Base-by-base conservation (phyloP, 2,329 filamentous ascomycete genomes). In the Pseudogymnoascus sp. region DNA sequence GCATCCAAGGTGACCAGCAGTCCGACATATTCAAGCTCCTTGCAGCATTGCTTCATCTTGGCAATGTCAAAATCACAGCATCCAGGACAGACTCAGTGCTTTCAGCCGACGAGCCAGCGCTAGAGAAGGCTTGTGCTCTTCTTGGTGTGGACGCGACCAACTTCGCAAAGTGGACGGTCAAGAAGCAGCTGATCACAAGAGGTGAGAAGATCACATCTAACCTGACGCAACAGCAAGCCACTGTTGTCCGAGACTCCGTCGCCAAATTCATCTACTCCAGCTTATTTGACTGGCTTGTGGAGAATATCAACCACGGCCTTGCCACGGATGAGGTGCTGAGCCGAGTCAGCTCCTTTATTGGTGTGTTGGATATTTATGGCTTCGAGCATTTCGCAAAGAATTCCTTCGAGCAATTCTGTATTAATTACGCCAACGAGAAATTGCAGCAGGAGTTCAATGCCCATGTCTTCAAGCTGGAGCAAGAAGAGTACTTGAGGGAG, bases 321-420 rank as follows among this genome's bases (percentile, higher is more conserved):
- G 94, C 94, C 11, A 92, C 92, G 1, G 89, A 96, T 49, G 88
- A 93, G 66, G 91, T 97, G 38, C 76, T 97, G 60, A 86, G 82
- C 69, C 85, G 90, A 41, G 91, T 96, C 62, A 84, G 81, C 62
- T 93, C 91, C 1, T 99, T 99, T 76, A 99, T 99, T 70, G 94
- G 94, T 75, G 94, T 99, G 58, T 84, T 99, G 67, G 94, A 99
- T 90, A 99, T 99, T 69, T 97, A 97, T 76, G 93, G 93, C 66
- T 99, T 99, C 72, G 94, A 99, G 76, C 94, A 97, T 77, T 99
- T 99, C 72, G 93, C 94, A 66, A 97, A 97, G 81, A 99, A 99
- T 79, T 99, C 94, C 0, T 99, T 99, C 71, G 94, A 99, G 75
- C 94, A 99, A 75, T 99, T 99, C 77, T 99, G 94, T 78, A 99